Evolutionary conservation across 176 grass and related monocot species (phyloP).

Genomic region (Ananas comosus): DNA sequence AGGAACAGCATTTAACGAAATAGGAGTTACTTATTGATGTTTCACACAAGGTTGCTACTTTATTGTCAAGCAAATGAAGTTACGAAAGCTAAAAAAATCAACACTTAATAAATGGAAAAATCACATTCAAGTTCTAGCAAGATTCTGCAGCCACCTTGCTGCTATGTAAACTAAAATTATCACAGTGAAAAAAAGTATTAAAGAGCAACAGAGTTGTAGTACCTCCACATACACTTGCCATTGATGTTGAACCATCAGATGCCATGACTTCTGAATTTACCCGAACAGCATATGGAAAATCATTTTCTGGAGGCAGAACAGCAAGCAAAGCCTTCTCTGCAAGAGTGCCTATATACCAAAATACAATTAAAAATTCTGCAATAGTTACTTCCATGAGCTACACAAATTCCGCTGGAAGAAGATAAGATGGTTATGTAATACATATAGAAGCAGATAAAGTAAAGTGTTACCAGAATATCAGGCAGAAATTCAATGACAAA

Average conservation of each 20-base stretch:
- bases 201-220: not conserved
- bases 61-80: too few species aligned
- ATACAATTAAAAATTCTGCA: constrained; percentile 32
- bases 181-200: not conserved
- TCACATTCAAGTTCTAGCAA: too few species aligned
- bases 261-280: constrained; percentile 98
- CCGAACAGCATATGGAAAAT: constrained; percentile 88
- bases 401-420: not conserved
- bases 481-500: too few species aligned
- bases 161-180: not conserved
- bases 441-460: too few species aligned
- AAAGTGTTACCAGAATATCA: too few species aligned
- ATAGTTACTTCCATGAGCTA: not conserved
- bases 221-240: constrained; percentile 99
- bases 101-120: too few species aligned
- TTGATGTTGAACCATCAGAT: constrained; percentile 96
- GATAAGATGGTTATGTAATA: not conserved
- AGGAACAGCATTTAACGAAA: too few species aligned
- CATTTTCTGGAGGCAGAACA: constrained; percentile 84
- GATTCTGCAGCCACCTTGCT: too few species aligned
- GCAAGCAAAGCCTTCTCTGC: constrained; percentile 94
- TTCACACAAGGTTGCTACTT: too few species aligned
- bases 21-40: too few species aligned
- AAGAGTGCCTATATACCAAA: constrained; percentile 56
- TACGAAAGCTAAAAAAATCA: too few species aligned